Evolutionary conservation across 495 filamentous ascomycete species (phyloP).

Genomic region (Cudoniella acicularis): DNA sequence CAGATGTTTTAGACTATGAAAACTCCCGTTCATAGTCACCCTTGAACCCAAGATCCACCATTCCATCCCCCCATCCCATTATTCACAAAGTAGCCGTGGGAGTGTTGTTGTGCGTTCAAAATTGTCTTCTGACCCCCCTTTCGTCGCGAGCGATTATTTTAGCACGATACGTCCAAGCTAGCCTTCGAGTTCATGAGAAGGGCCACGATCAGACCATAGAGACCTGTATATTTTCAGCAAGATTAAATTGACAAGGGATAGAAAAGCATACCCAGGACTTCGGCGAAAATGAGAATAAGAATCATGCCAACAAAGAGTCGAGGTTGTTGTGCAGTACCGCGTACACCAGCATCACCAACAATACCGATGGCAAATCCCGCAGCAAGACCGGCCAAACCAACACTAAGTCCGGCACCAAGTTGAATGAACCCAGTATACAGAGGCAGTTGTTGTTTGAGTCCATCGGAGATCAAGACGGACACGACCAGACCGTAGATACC

Average conservation of each 20-base stretch:
- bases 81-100: conserved; percentile 23
- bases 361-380: conserved; percentile 99
- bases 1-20: conserved; percentile 24
- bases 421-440: conserved; percentile 97
- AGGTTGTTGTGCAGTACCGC: conserved; percentile 96
- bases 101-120: conserved; percentile 11
- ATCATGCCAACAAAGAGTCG: conserved; percentile 99
- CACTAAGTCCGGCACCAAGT: conserved; percentile 91
- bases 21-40: conserved; percentile 2
- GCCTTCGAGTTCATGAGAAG: conserved; percentile 97
- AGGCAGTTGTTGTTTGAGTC: conserved; percentile 73
- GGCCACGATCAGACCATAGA: conserved; percentile 97
- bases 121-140: conserved; percentile 20
- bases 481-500: conserved; percentile 99
- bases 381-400: conserved; percentile 95
- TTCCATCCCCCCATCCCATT: conserved; percentile 9
- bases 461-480: conserved; percentile 94
- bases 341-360: conserved; percentile 97
- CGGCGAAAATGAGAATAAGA: conserved; percentile 99
- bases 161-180: conserved; percentile 37
- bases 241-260: not conserved
- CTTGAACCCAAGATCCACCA: conserved; percentile 1
- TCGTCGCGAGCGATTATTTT: conserved; percentile 7
- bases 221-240: conserved; percentile 52
- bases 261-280: conserved; percentile 86